These are phyloP conservation scores for Fusarium sp. DNA, from an alignment of 2,329 filamentous ascomycete genomes.

Conservation along the genomic window DNA sequence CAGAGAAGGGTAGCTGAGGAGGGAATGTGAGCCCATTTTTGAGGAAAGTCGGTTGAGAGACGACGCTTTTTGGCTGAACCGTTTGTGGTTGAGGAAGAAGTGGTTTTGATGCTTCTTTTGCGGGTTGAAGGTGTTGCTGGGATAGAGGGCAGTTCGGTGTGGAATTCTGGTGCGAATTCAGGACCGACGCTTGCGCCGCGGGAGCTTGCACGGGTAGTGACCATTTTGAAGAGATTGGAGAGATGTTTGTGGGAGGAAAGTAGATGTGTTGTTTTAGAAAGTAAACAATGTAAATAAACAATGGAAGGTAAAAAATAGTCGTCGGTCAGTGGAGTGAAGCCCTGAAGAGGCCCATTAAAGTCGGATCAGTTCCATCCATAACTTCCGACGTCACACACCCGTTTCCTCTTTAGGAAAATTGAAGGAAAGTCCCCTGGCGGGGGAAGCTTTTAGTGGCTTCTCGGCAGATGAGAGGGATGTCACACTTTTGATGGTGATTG, in stretches of 20 bases:
- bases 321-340: not conserved
- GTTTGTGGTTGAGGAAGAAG: slow-evolving; percentile 11
- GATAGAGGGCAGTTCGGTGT: slow-evolving; percentile 13
- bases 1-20: slow-evolving; percentile 68
- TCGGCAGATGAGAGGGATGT: slow-evolving; percentile 2
- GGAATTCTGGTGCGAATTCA: slow-evolving; percentile 21
- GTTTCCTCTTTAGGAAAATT: slow-evolving; percentile 17
- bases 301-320: not conserved
- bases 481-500: not conserved
- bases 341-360: not conserved
- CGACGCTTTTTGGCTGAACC: slow-evolving; percentile 25
- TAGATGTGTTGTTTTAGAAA: not conserved
- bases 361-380: slow-evolving; percentile 11
- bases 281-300: slow-evolving; percentile 1
- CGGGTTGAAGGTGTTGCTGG: slow-evolving; percentile 31
- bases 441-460: slow-evolving; percentile 21
- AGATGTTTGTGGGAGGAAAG: not conserved
- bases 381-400: slow-evolving; percentile 6
- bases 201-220: slow-evolving; percentile 53
- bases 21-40: slow-evolving; percentile 60
- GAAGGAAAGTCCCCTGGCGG: slow-evolving; percentile 4
- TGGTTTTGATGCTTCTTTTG: slow-evolving; percentile 29
- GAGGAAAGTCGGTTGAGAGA: slow-evolving; percentile 2
- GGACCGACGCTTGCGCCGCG: slow-evolving; percentile 48
- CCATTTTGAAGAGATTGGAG: slow-evolving; percentile 45